Conservation (phyloP, 2,329 filamentous ascomycete species). For the Xenosphaeropsis pyriputrescens region DNA sequence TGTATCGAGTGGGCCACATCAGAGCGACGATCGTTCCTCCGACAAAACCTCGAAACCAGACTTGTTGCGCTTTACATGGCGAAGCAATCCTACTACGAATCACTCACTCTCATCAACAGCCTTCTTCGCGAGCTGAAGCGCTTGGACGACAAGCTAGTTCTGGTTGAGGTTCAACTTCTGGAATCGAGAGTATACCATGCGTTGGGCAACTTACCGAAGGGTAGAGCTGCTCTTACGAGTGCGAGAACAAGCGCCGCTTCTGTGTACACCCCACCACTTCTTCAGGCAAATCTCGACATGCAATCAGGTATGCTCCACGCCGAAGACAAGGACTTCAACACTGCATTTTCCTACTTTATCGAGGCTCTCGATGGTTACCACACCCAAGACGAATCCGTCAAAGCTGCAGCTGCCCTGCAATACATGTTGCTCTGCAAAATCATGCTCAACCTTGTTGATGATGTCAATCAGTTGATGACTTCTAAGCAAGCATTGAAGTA, state of each 20-base stretch:
- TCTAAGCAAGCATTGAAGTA: constrained; percentile 97
- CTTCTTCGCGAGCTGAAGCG: constrained; percentile 95
- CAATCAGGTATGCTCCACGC: constrained; percentile 98
- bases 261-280: constrained; percentile 87
- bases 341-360: constrained; percentile 97
- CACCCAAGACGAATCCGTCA: constrained; percentile 71
- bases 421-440: constrained; percentile 99
- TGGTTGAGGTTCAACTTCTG: constrained; percentile 94
- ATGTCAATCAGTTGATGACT: constrained; percentile 87
- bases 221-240: constrained; percentile 83
- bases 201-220: constrained; percentile 90
- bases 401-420: constrained; percentile 93
- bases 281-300: constrained; percentile 97
- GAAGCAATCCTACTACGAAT: constrained; percentile 95
- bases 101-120: constrained; percentile 89
- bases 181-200: constrained; percentile 97
- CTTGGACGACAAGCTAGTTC: constrained; percentile 92
- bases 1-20: constrained; percentile 98
- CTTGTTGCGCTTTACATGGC: constrained; percentile 91
- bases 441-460: constrained; percentile 94
- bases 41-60: constrained; percentile 94
- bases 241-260: constrained; percentile 91
- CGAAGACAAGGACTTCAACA: constrained; percentile 98
- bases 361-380: constrained; percentile 96
- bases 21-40: constrained; percentile 87